phyloP scores from a whole-genome alignment of 176 grass and related monocot species.

The Metroxylon sagu region DNA sequence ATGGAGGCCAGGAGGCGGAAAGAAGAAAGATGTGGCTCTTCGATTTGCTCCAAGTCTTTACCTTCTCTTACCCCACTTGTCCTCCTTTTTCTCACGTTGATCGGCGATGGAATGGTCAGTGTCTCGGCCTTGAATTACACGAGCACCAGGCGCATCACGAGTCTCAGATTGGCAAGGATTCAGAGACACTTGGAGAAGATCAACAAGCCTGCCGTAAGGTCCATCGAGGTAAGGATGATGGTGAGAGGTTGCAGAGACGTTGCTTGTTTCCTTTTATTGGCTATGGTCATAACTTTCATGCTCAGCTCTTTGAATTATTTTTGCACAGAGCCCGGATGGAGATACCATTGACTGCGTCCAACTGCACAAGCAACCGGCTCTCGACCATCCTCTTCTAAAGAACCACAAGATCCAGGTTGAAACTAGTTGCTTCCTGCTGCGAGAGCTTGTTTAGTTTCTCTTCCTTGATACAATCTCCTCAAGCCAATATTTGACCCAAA shows the following conservation, averaged over 20 bases:
- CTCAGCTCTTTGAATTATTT: background rate
- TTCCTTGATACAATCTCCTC: too few relatives aligned
- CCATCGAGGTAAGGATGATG: slow-evolving; percentile 35
- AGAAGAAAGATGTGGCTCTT: slow-evolving; percentile 1
- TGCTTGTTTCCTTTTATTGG: too few relatives aligned
- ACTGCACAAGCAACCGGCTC: slow-evolving; percentile 47
- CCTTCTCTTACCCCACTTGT: slow-evolving; percentile 10
- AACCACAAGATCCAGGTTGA: slow-evolving; percentile 58
- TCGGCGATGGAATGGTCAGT: background rate
- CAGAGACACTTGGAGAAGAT: slow-evolving; percentile 48
- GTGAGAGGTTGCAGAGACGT: too few relatives aligned
- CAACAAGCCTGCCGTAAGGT: slow-evolving; percentile 51
- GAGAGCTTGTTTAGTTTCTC: too few relatives aligned
- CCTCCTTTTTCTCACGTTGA: slow-evolving; percentile 14
- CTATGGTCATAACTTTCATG: too few relatives aligned
- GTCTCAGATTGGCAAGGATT: slow-evolving; percentile 46
- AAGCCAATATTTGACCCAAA: too few relatives aligned
- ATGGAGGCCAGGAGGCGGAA: slow-evolving; percentile 16
- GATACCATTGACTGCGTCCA: slow-evolving; percentile 90
- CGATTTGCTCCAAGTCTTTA: slow-evolving; percentile 11
- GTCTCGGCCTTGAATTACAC: slow-evolving; percentile 9
- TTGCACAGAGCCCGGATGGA: slow-evolving; percentile 49
- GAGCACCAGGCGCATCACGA: slow-evolving; percentile 1
- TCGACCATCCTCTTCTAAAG: slow-evolving; percentile 70
- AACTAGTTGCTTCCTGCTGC: too few relatives aligned